Evolutionary conservation across 1,139 yeast species (phyloP).

Genomic region (Zygosaccharomyces pseudobailii): DNA sequence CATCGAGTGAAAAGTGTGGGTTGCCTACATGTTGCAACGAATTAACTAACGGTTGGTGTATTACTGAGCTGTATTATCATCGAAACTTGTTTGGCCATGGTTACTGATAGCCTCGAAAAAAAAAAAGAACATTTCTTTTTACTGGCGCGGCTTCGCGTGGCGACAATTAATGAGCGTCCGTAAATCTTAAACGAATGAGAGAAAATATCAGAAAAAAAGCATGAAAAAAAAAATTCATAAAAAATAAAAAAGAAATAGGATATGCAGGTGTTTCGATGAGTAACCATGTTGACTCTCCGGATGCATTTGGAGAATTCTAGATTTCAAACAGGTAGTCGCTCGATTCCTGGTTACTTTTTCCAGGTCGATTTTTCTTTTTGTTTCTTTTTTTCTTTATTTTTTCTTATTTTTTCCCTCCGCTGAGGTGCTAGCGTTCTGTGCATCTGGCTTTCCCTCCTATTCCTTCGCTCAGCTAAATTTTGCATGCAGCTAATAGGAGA

Average conservation of each 20-base stretch:
- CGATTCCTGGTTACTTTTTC: background rate
- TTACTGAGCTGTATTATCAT: too few relatives aligned
- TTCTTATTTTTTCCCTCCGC: too few relatives aligned
- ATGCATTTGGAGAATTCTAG: background rate
- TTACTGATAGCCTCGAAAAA: too few relatives aligned
- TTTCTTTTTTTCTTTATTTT: background rate
- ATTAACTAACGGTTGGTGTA: too few relatives aligned
- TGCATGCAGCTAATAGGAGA: too few relatives aligned
- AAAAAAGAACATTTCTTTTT: too few relatives aligned
- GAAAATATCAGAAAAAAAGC: background rate
- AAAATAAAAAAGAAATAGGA: too few relatives aligned
- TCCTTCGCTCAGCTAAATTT: too few relatives aligned
- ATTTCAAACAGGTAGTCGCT: background rate
- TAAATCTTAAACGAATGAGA: background rate
- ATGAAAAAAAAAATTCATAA: too few relatives aligned
- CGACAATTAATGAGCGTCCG: background rate
- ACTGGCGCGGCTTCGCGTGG: background rate
- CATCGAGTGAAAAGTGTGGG: too few relatives aligned
- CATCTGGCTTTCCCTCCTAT: background rate
- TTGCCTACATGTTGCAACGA: too few relatives aligned
- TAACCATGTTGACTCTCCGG: background rate
- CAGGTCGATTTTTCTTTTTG: background rate
- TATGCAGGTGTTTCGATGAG: background rate
- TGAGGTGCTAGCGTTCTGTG: background rate
- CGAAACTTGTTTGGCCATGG: too few relatives aligned